phyloP scores from a whole-genome alignment of 2,329 filamentous ascomycete genomes.

The Akanthomyces lecanii region DNA sequence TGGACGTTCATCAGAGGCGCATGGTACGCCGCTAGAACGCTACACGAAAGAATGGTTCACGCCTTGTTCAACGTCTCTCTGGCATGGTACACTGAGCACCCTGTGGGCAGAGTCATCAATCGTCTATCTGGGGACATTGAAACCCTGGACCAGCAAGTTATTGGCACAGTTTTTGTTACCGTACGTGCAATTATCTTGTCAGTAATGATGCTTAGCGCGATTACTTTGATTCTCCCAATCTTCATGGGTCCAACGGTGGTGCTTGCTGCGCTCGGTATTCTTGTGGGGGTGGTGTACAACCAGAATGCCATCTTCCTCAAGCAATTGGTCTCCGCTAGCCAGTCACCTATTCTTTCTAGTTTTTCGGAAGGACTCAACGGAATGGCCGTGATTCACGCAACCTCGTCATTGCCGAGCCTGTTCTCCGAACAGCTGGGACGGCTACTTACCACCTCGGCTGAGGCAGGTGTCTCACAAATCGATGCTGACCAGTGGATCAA shows the following conservation, averaged over 20 bases:
- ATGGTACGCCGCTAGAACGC: constrained; percentile 49
- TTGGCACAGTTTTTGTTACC: constrained; percentile 39
- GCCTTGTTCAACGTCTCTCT: constrained; percentile 51
- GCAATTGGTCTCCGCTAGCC: constrained; percentile 41
- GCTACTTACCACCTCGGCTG: constrained; percentile 41
- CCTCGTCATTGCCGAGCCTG: constrained; percentile 41
- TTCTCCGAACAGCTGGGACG: constrained; percentile 47
- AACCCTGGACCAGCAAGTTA: constrained; percentile 48
- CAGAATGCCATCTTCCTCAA: constrained; percentile 44
- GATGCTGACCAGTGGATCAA: constrained; percentile 57
- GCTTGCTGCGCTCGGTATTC: constrained; percentile 42
- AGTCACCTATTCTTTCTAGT: constrained; percentile 53
- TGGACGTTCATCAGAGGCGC: constrained; percentile 47
- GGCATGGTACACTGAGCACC: constrained; percentile 52
- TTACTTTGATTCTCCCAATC: constrained; percentile 46
- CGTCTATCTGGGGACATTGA: constrained; percentile 54
- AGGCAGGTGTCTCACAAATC: constrained; percentile 37
- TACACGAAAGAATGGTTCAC: constrained; percentile 49
- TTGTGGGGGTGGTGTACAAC: constrained; percentile 48
- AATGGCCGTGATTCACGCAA: constrained; percentile 48
- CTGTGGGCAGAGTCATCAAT: constrained; percentile 50
- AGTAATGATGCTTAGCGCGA: constrained; percentile 43
- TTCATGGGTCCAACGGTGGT: constrained; percentile 35
- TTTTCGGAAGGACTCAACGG: constrained; percentile 51
- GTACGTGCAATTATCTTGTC: constrained; percentile 40